phyloP scores from a whole-genome alignment of 2,329 filamentous ascomycete genomes.

The Aspergillus arachidicola region DNA sequence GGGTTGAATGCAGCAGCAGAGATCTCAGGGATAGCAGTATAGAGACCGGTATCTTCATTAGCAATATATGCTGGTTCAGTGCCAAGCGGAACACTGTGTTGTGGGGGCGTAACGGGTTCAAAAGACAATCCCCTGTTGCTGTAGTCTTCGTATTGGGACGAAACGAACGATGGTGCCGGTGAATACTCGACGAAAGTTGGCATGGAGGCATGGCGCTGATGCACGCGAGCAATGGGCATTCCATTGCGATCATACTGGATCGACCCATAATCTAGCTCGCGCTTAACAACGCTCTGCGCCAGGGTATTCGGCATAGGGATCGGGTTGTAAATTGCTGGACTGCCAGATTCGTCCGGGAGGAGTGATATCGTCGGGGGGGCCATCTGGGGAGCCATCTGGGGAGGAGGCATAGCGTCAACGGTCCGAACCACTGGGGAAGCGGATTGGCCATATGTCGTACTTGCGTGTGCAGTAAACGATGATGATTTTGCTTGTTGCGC shows the following conservation, averaged over 20 bases:
- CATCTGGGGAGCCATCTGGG: slow-evolving; percentile 81
- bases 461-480: slow-evolving; percentile 83
- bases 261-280: slow-evolving; percentile 80
- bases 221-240: slow-evolving; percentile 77
- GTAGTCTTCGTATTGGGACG: slow-evolving; percentile 98
- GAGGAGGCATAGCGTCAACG: slow-evolving; percentile 88
- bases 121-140: slow-evolving; percentile 94
- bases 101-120: slow-evolving; percentile 93
- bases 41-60: slow-evolving; percentile 94
- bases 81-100: slow-evolving; percentile 79
- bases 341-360: slow-evolving; percentile 64
- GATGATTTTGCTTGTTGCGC: slow-evolving; percentile 98
- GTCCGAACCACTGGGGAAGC: slow-evolving; percentile 87
- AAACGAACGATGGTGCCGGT: slow-evolving; percentile 94
- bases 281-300: slow-evolving; percentile 76
- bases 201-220: slow-evolving; percentile 98
- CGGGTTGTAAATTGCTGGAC: slow-evolving; percentile 70
- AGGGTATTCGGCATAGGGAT: slow-evolving; percentile 71
- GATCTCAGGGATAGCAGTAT: slow-evolving; percentile 91
- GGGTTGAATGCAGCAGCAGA: slow-evolving; percentile 76
- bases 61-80: slow-evolving; percentile 95
- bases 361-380: slow-evolving; percentile 64
- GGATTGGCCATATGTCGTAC: slow-evolving; percentile 67
- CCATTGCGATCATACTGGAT: slow-evolving; percentile 92
- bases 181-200: slow-evolving; percentile 98